Evolutionary conservation across 352 stramenopile species (phyloP).

Genomic region (Pythium chondricola): DNA sequence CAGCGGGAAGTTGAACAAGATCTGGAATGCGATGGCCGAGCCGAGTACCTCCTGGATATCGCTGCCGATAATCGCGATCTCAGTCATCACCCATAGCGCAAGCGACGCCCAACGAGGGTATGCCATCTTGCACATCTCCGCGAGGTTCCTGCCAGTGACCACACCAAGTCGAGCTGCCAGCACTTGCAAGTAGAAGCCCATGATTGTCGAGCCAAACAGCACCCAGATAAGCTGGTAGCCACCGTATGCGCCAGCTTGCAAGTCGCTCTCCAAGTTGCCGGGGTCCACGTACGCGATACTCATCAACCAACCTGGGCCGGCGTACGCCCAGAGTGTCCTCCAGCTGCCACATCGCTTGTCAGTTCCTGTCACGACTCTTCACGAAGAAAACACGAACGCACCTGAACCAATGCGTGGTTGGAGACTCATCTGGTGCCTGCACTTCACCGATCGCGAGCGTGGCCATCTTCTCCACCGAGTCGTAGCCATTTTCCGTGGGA

Average conservation of each 20-base stretch:
- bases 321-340: constrained; percentile 75
- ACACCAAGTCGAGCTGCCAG: constrained; percentile 90
- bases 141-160: constrained; percentile 89
- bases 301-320: constrained; percentile 86
- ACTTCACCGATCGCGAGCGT: constrained; percentile 46
- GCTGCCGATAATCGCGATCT: constrained; percentile 89
- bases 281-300: constrained; percentile 95
- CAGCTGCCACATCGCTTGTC: constrained; percentile 30
- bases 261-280: constrained; percentile 94
- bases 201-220: constrained; percentile 83
- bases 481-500: constrained; percentile 17
- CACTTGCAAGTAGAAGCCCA: constrained; percentile 92
- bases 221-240: constrained; percentile 91
- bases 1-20: constrained; percentile 86
- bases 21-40: constrained; percentile 88
- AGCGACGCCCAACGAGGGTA: constrained; percentile 77
- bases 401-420: constrained; percentile 22
- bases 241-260: constrained; percentile 89
- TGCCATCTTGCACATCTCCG: constrained; percentile 74
- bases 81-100: constrained; percentile 89
- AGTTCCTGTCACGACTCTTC: too few relatives aligned
- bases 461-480: constrained; percentile 46
- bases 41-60: constrained; percentile 92
- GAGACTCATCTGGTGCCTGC: constrained; percentile 37
- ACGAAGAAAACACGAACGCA: too few relatives aligned